Evolutionary conservation across 257 asterid species (phyloP).

Genomic region (Orobanche coerulescens): DNA sequence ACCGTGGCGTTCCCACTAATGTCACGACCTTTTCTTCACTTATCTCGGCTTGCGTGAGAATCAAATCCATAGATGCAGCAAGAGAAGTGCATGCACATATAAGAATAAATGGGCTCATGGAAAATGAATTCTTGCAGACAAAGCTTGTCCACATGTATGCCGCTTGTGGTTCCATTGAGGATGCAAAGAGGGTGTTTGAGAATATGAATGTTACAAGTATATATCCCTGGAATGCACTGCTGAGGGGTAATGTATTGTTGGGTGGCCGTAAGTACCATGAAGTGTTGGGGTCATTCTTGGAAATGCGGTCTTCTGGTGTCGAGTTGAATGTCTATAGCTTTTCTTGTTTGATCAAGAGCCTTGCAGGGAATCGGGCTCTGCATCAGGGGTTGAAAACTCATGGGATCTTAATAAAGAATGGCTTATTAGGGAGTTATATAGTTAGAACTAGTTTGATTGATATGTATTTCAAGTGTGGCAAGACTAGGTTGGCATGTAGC

Average conservation of each 20-base stretch:
- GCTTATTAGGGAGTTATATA: slow-evolving; percentile 42
- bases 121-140: slow-evolving; percentile 66
- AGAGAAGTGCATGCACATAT: slow-evolving; percentile 56
- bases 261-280: slow-evolving; percentile 53
- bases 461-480: slow-evolving; percentile 91
- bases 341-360: slow-evolving; percentile 86
- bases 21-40: slow-evolving; percentile 68
- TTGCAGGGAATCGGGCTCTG: slow-evolving; percentile 63
- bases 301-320: slow-evolving; percentile 71
- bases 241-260: slow-evolving; percentile 72
- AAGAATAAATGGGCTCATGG: slow-evolving; percentile 55
- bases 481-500: slow-evolving; percentile 50
- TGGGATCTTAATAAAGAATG: slow-evolving; percentile 72
- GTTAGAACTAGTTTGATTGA: slow-evolving; percentile 76
- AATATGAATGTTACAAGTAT: slow-evolving; percentile 53
- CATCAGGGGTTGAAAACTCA: slow-evolving; percentile 72
- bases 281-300: slow-evolving; percentile 43
- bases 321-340: slow-evolving; percentile 73
- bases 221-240: slow-evolving; percentile 90
- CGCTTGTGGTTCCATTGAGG: slow-evolving; percentile 62
- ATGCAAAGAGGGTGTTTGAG: slow-evolving; percentile 64
- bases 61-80: slow-evolving; percentile 48
- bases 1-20: slow-evolving; percentile 73
- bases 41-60: slow-evolving; percentile 47
- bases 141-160: slow-evolving; percentile 67